A percentile compares a stretch with the other conserved stretches of the same genome.
Evolutionary conservation across 768 basidiomycete genomes (phyloP).

Genomic region (Macrocybe gigantea): DNA sequence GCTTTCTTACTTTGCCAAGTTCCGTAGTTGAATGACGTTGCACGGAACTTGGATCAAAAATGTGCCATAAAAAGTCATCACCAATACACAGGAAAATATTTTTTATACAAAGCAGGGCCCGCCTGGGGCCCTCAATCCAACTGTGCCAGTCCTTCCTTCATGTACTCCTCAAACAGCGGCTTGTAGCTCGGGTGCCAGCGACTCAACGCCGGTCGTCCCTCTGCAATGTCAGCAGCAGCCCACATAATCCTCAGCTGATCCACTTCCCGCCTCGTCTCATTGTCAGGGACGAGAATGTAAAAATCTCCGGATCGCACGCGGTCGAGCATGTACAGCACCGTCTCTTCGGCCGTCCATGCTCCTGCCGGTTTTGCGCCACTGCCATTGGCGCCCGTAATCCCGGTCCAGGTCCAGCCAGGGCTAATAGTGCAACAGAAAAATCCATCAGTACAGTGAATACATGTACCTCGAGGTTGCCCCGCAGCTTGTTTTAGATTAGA

Average conservation of each 20-base stretch:
- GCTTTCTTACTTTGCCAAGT: not conserved
- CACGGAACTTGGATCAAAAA: too few species aligned
- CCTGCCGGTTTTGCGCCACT: conserved; percentile 61
- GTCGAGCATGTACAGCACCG: conserved; percentile 82
- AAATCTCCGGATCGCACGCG: conserved; percentile 80
- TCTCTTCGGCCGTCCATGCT: conserved; percentile 90
- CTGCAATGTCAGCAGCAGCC: conserved; percentile 78
- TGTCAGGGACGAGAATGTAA: conserved; percentile 92
- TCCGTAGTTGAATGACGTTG: too few species aligned
- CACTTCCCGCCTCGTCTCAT: conserved; percentile 75
- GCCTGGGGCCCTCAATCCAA: conserved; percentile 16
- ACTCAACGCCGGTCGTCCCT: conserved; percentile 82
- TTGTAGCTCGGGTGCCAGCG: conserved; percentile 83
- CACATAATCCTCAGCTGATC: conserved; percentile 90
- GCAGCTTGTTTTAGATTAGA: not conserved
- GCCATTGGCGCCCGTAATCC: conserved; percentile 47
- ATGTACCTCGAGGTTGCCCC: not conserved
- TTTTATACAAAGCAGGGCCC: too few species aligned
- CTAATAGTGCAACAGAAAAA: conserved; percentile 29
- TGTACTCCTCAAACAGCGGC: conserved; percentile 70
- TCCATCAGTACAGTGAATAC: not conserved
- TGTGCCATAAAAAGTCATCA: too few species aligned
- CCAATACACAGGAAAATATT: too few species aligned
- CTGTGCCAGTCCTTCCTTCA: conserved; percentile 50
- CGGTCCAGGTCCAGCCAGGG: conserved; percentile 86